phyloP scores from a whole-genome alignment of 352 stramenopile species.

The Phytophthora rubi region DNA sequence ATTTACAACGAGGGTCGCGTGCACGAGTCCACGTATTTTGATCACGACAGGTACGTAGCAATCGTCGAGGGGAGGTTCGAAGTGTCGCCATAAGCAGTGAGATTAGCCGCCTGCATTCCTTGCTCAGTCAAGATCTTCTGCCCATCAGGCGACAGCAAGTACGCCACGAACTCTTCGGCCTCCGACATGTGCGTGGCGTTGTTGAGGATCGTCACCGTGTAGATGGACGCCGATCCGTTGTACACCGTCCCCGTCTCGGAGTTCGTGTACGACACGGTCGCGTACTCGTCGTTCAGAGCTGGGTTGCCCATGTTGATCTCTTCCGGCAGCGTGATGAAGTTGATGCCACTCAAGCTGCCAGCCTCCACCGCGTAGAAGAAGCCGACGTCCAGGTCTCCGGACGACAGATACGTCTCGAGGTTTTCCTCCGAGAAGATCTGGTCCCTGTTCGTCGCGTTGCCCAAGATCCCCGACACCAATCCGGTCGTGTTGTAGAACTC shows the following conservation, averaged over 20 bases:
- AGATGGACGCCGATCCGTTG: slow-evolving; percentile 44
- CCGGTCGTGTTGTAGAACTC: slow-evolving; percentile 37
- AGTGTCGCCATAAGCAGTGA: slow-evolving; percentile 38
- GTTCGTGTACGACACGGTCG: slow-evolving; percentile 41
- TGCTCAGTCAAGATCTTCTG: slow-evolving; percentile 32
- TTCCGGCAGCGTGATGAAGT: slow-evolving; percentile 38
- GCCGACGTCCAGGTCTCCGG: slow-evolving; percentile 37
- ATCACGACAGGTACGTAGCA: slow-evolving; percentile 34
- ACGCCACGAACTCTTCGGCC: slow-evolving; percentile 38
- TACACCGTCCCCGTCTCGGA: slow-evolving; percentile 40
- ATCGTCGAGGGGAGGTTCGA: slow-evolving; percentile 27
- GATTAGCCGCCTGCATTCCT: slow-evolving; percentile 38
- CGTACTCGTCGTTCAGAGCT: slow-evolving; percentile 34
- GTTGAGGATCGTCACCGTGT: slow-evolving; percentile 41
- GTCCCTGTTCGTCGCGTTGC: slow-evolving; percentile 39
- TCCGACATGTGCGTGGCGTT: slow-evolving; percentile 42
- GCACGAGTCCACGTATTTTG: neutral
- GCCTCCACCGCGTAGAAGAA: slow-evolving; percentile 44
- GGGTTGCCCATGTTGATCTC: slow-evolving; percentile 42
- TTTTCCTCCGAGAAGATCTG: slow-evolving; percentile 49
- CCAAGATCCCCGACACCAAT: slow-evolving; percentile 29
- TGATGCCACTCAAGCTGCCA: slow-evolving; percentile 30
- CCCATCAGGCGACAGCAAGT: slow-evolving; percentile 35
- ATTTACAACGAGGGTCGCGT: neutral
- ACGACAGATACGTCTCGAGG: slow-evolving; percentile 35